Conservation (phyloP, 2,329 filamentous ascomycete species). For the Madurella fahalii region DNA sequence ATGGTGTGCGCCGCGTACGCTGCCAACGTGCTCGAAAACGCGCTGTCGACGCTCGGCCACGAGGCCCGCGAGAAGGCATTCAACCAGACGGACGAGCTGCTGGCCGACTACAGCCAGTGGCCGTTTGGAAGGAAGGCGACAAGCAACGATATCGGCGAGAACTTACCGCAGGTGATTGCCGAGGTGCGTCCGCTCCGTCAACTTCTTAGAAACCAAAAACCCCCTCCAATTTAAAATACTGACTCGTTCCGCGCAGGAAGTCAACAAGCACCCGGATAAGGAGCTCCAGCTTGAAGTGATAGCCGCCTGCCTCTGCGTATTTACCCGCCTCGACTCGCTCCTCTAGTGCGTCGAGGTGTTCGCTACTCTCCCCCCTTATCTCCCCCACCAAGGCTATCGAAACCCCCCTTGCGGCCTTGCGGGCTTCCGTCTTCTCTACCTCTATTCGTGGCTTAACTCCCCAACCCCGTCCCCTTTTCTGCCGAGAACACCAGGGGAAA, state of each 20-base stretch:
- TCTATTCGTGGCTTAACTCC: too few species aligned
- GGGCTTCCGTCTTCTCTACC: neutral
- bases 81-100: constrained; percentile 90
- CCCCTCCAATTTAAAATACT: neutral
- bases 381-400: neutral
- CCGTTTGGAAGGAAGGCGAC: constrained; percentile 85
- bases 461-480: too few species aligned
- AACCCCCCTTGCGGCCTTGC: neutral
- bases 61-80: constrained; percentile 93
- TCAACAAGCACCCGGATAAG: constrained; percentile 82
- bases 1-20: constrained; percentile 99
- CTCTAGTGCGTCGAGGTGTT: constrained; percentile 51
- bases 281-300: constrained; percentile 97
- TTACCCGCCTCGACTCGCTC: constrained; percentile 93
- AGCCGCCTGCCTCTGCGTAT: constrained; percentile 93
- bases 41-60: constrained; percentile 87
- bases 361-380: neutral
- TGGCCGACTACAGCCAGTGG: constrained; percentile 96
- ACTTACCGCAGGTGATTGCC: constrained; percentile 78
- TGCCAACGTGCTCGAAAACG: constrained; percentile 96
- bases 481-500: too few species aligned
- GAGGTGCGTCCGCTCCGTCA: constrained; percentile 51
- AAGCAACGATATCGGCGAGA: constrained; percentile 80
- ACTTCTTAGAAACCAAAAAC: neutral
- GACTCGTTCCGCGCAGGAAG: constrained; percentile 50